Percentiles rank a stretch among this genome's conserved stretches.
These are phyloP conservation scores for Didymella exigua DNA, from an alignment of 2,329 filamentous ascomycete genomes.

Conservation along the genomic window DNA sequence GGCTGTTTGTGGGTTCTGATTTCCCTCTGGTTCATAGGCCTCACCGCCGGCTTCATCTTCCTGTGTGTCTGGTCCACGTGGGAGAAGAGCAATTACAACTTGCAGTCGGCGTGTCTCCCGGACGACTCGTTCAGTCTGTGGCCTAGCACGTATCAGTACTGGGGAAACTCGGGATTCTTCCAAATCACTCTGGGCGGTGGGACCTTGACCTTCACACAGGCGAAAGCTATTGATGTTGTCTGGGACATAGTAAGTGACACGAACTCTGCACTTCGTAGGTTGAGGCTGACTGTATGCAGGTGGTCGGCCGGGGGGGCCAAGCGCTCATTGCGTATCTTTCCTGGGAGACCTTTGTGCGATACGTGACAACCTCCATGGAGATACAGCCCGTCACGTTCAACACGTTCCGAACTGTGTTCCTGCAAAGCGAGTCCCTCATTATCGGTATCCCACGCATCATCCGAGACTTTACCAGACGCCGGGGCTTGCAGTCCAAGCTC, in stretches of 20 bases:
- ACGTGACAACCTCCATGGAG: conserved; percentile 28
- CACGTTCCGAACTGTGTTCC: conserved; percentile 21
- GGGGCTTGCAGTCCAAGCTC: conserved; percentile 9
- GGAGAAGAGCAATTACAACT: neutral
- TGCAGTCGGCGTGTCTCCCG: conserved; percentile 7
- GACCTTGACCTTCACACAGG: conserved; percentile 22
- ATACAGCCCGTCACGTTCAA: conserved; percentile 21
- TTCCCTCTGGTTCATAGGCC: neutral
- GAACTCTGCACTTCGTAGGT: neutral
- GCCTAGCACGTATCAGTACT: conserved; percentile 15
- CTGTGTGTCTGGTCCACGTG: neutral
- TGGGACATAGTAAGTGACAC: conserved; percentile 29
- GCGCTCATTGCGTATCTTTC: conserved; percentile 21
- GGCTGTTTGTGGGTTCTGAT: conserved; percentile 1
- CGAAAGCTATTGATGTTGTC: conserved; percentile 27
- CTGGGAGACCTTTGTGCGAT: conserved; percentile 20
- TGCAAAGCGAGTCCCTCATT: conserved; percentile 16
- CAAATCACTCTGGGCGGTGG: conserved; percentile 26
- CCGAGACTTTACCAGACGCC: conserved; percentile 7
- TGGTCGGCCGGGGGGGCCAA: conserved; percentile 27
- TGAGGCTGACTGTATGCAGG: conserved; percentile 4
- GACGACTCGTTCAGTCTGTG: conserved; percentile 15
- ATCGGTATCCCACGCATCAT: conserved; percentile 2
- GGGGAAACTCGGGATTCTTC: conserved; percentile 26
- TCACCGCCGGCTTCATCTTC: neutral